Conservation (phyloP, 306 rosid species). For the Lathyrus aphaca region DNA sequence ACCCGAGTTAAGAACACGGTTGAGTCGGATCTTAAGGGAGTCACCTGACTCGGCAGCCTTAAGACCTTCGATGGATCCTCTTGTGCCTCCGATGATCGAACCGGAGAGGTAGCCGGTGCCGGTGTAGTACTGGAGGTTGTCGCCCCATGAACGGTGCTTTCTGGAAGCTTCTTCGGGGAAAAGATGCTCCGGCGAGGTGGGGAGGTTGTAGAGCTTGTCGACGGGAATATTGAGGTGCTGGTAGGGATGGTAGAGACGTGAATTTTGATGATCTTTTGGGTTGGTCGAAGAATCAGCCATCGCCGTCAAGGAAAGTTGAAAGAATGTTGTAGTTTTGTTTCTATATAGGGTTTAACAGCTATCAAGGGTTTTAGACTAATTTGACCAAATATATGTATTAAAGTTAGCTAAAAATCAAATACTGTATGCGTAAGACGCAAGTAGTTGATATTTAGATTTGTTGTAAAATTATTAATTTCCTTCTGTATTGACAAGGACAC, state of each 20-base stretch:
- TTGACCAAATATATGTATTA: too few species aligned
- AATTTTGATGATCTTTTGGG: slow-evolving; percentile 27
- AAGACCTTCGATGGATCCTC: slow-evolving; percentile 56
- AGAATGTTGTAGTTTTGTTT: background rate
- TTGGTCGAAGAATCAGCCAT: slow-evolving; percentile 57
- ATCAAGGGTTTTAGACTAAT: slow-evolving; percentile 33
- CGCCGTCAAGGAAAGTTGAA: slow-evolving; percentile 10
- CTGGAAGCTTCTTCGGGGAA: slow-evolving; percentile 59
- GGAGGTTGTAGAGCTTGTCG: slow-evolving; percentile 66
- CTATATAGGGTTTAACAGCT: slow-evolving; percentile 40
- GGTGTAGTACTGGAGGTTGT: slow-evolving; percentile 68
- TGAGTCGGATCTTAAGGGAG: slow-evolving; percentile 58
- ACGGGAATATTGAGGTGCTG: slow-evolving; percentile 66
- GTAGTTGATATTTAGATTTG: too few species aligned
- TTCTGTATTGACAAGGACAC: too few species aligned
- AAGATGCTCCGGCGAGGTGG: slow-evolving; percentile 66
- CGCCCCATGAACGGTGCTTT: slow-evolving; percentile 75
- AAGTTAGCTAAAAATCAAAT: too few species aligned
- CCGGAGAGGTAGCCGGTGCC: slow-evolving; percentile 68
- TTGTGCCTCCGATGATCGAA: slow-evolving; percentile 53
- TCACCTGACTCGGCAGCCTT: slow-evolving; percentile 62
- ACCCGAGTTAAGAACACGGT: slow-evolving; percentile 68
- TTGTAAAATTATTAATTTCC: too few species aligned
- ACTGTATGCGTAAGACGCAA: too few species aligned
- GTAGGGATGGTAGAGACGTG: slow-evolving; percentile 66